Base-by-base conservation (phyloP, 2,329 filamentous ascomycete species). In the Phaeosphaeriaceae sp. region DNA sequence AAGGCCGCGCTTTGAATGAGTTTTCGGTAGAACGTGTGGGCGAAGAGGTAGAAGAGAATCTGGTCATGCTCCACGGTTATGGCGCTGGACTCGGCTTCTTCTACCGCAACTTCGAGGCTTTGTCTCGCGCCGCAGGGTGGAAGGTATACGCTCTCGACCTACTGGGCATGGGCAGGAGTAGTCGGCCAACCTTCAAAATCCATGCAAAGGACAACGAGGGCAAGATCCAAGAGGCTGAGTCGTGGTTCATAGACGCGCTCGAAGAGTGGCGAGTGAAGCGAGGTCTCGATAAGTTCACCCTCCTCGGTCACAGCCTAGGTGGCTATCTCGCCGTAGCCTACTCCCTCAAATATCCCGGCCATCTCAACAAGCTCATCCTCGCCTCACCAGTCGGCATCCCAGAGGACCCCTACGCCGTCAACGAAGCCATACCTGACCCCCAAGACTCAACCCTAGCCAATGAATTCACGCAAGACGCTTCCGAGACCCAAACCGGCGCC, bases 1-100 rank as follows among this genome's bases (percentile, higher is more conserved):
- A 92, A 73, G 86, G 96, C 70, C 85, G 94, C 41, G 89, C 87
- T 2, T 74, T 99, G 54, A 97, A 99, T 68, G 94, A 99, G 69
- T 94, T 97, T 72, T 92, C 89, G 1, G 85, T 99, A 2, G 90
- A 96, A 76, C 83, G 92, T 41, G 77, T 91, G 1, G 90, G 86
- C 29, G 92, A 97, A 68, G 75, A 87, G 4, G 83, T 85, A 0
- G 87, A 95, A 38, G 87, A 97, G 67, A 94, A 90, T 35, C 80
- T 99, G 13, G 93, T 99, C 36, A 96, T 99, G 85, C 79, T 99
- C 4, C 94, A 99, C 70, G 94, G 94, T 53, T 99, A 99, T 73
- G 94, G 94, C 38, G 94, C 94, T 2, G 94, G 94, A 0, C 81
- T 99, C 0, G 94, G 93, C 17, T 97, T 99, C 76, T 99, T 96